phyloP scores from a whole-genome alignment of 208 protist species.

The Crithidia bombi region DNA sequence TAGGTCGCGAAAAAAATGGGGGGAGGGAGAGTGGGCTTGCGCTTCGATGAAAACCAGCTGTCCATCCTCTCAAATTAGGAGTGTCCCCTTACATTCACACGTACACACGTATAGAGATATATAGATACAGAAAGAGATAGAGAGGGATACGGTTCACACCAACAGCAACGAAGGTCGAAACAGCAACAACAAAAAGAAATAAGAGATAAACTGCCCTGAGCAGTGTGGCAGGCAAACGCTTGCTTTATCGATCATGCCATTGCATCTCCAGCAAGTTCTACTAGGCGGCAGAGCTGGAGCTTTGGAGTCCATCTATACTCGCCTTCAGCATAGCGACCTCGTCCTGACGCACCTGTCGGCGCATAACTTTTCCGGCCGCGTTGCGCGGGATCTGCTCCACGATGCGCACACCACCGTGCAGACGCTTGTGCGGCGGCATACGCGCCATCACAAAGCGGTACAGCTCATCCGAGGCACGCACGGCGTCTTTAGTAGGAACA shows the following conservation, averaged over 20 bases:
- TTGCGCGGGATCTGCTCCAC: conserved; percentile 76
- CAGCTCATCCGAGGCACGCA: conserved; percentile 49
- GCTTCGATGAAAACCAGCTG: conserved; percentile 12
- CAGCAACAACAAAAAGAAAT: too few species aligned
- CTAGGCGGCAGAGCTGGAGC: neutral
- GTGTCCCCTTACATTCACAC: too few species aligned
- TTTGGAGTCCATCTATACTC: conserved; percentile 14
- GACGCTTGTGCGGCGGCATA: conserved; percentile 73
- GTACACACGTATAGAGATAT: too few species aligned
- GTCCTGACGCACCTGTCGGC: conserved; percentile 46
- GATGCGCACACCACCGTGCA: conserved; percentile 76
- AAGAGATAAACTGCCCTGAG: too few species aligned
- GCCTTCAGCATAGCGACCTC: conserved; percentile 49
- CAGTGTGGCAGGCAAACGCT: too few species aligned
- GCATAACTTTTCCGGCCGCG: conserved; percentile 79
- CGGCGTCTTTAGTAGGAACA: conserved; percentile 31
- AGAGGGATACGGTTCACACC: neutral
- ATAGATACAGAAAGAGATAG: neutral
- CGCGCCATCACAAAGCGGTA: conserved; percentile 43
- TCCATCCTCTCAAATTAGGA: neutral
- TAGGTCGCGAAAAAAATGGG: neutral
- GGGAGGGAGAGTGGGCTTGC: neutral
- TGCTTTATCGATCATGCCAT: too few species aligned
- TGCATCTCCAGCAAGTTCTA: conserved; percentile 4
- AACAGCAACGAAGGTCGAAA: too few species aligned